Evolutionary conservation across 495 filamentous ascomycete species (phyloP).

Genomic region (Diplogelasinospora grovesii): DNA sequence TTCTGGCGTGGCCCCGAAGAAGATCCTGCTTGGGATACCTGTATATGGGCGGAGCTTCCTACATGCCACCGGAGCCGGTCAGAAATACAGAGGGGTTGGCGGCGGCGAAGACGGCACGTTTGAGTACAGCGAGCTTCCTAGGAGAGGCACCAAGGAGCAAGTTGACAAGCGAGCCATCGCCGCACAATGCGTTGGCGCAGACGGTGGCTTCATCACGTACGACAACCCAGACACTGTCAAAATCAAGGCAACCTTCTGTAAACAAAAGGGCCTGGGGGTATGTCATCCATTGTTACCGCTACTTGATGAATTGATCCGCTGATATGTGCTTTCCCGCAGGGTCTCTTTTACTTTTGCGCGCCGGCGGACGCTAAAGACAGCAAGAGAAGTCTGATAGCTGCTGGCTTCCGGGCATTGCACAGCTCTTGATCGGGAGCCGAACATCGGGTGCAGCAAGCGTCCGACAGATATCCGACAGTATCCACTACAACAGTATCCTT

Average conservation of each 20-base stretch:
- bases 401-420: slow-evolving; percentile 68
- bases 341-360: slow-evolving; percentile 91
- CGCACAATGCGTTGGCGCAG: slow-evolving; percentile 70
- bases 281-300: slow-evolving; percentile 20
- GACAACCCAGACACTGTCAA: slow-evolving; percentile 80
- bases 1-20: slow-evolving; percentile 61
- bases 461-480: background rate
- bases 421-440: slow-evolving; percentile 29
- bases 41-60: slow-evolving; percentile 78
- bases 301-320: background rate
- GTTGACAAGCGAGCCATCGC: slow-evolving; percentile 60
- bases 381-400: slow-evolving; percentile 64
- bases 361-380: slow-evolving; percentile 62
- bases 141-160: slow-evolving; percentile 60
- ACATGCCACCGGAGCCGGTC: slow-evolving; percentile 55
- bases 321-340: slow-evolving; percentile 32
- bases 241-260: slow-evolving; percentile 77
- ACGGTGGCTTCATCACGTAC: slow-evolving; percentile 83
- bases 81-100: slow-evolving; percentile 55
- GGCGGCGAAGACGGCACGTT: slow-evolving; percentile 78
- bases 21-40: slow-evolving; percentile 76
- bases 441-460: background rate
- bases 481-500: background rate
- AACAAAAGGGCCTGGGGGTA: slow-evolving; percentile 63
- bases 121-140: slow-evolving; percentile 72